A percentile compares a stretch with the other conserved stretches of the same genome.
phyloP scores from a whole-genome alignment of 768 basidiomycete genomes.

The Tulasnella calospora region DNA sequence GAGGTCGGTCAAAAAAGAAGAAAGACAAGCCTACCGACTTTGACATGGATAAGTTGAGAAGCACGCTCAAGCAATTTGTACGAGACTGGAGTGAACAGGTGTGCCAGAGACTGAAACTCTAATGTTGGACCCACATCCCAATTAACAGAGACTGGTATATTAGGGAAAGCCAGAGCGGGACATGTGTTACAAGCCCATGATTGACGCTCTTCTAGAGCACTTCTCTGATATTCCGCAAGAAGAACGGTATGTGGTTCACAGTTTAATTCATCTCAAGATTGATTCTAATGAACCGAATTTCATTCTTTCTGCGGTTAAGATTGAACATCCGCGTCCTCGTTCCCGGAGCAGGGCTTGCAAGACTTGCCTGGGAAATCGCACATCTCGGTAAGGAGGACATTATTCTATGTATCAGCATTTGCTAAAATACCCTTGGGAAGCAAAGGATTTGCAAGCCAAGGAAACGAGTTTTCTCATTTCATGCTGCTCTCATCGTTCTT shows the following conservation, averaged over 20 bases:
- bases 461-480: constrained; percentile 93
- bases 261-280: neutral
- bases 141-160: neutral
- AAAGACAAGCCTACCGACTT: constrained; percentile 55
- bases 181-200: constrained; percentile 74
- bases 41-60: constrained; percentile 86
- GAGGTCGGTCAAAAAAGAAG: constrained; percentile 30
- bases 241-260: constrained; percentile 44
- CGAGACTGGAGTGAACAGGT: constrained; percentile 91
- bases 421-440: neutral
- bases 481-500: constrained; percentile 89
- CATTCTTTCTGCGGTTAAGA: constrained; percentile 35
- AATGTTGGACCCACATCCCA: too few species aligned
- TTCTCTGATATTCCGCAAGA: constrained; percentile 53
- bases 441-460: constrained; percentile 83
- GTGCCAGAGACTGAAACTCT: too few species aligned
- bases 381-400: constrained; percentile 53
- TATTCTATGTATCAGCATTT: constrained; percentile 17
- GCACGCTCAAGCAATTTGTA: constrained; percentile 88
- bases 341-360: constrained; percentile 84
- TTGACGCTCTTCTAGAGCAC: constrained; percentile 61
- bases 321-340: constrained; percentile 67
- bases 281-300: neutral
- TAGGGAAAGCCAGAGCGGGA: constrained; percentile 77
- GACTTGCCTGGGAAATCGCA: constrained; percentile 84